A percentile compares a stretch with the other conserved stretches of the same genome.
phyloP scores from a whole-genome alignment of 192 early-diverging fungal genomes.

The Podila epicladia region DNA sequence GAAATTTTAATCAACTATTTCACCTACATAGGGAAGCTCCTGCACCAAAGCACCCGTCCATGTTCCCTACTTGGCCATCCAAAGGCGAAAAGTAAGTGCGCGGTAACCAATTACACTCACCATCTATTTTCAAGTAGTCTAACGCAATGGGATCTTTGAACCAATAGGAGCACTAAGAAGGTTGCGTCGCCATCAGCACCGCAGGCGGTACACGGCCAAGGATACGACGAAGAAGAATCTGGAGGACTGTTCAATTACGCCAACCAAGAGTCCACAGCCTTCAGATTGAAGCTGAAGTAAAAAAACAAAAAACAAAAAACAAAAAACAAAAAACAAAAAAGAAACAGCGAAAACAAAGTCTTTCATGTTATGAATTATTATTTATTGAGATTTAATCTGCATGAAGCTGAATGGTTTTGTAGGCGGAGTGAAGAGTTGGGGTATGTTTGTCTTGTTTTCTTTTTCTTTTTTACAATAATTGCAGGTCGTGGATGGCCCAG shows the following conservation, averaged over 20 bases:
- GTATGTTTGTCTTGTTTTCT: neutral
- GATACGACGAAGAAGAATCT: conserved; percentile 57
- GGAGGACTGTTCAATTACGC: conserved; percentile 61
- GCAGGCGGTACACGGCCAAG: conserved; percentile 62
- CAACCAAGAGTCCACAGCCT: conserved; percentile 64
- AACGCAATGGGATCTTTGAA: neutral
- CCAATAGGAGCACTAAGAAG: conserved; percentile 18
- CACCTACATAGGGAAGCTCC: conserved; percentile 71
- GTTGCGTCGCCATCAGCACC: conserved; percentile 65
- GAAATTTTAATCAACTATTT: too few species aligned
- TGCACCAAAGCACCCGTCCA: conserved; percentile 87
- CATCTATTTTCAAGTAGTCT: neutral
- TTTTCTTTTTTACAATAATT: conserved; percentile 24
- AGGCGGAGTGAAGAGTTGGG: neutral
- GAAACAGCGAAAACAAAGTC: neutral
- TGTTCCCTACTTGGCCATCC: conserved; percentile 96
- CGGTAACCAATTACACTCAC: too few species aligned
- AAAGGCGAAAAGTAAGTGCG: conserved; percentile 67
- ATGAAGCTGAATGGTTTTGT: neutral
- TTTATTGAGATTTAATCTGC: too few species aligned
- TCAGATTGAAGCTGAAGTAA: conserved; percentile 58
- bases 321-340: neutral
- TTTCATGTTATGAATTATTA: too few species aligned
- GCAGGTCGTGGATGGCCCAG: conserved; percentile 48
- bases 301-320: neutral